Base-by-base conservation (phyloP, 163 green algal species). In the Chlamydomonas reinhardtii region DNA sequence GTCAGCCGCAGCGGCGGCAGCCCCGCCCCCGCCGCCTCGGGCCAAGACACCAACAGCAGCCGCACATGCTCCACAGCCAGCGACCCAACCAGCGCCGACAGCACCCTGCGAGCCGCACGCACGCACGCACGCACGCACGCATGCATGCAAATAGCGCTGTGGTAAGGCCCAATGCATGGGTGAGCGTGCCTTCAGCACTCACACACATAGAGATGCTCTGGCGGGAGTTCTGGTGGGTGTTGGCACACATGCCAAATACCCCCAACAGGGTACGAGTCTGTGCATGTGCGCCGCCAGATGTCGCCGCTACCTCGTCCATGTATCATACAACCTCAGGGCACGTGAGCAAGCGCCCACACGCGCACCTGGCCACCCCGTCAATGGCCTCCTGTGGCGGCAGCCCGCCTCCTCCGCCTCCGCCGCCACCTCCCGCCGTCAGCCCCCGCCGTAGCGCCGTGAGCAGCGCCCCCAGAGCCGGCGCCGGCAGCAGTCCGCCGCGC, bases 41-140 rank as follows among this genome's bases (percentile, higher is more conserved):
- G 76, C 37, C 74, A 84, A 25, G 73, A 24, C 12, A 34, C 25
- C 65, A 84, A 39, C 64, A 84, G 39, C 76, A 69, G 19, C 29
- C 76, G 64, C 29, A 12, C 29, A 3, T 25, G 20, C 3, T 71
- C 65, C 65, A 71, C 29, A 0, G 4, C 1, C 61, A 68, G 24
- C 61, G 61, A 31, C 3, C 61, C 25, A 0, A 68, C 25, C 61
- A n/a, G 25, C 24, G 24, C 24, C 61, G 25, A 4, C 24, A 68
- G 20, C 61, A n/a, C 61, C 25, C 61, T 68, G 61, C 16, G 61
- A 4, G 12, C 61, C 12, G 48, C 48, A 56, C 48, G 19, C 48
- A 56, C 6, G 48, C 48, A 56, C 14, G 19, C 48, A 19, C 48
- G 48, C 39, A 48, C 39, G 39, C 39, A 48, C 39, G 8, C 39